Percentiles rank a stretch among this genome's conserved stretches.
Conservation (phyloP, 495 filamentous ascomycete genomes). For the Copromyces sp. region DNA sequence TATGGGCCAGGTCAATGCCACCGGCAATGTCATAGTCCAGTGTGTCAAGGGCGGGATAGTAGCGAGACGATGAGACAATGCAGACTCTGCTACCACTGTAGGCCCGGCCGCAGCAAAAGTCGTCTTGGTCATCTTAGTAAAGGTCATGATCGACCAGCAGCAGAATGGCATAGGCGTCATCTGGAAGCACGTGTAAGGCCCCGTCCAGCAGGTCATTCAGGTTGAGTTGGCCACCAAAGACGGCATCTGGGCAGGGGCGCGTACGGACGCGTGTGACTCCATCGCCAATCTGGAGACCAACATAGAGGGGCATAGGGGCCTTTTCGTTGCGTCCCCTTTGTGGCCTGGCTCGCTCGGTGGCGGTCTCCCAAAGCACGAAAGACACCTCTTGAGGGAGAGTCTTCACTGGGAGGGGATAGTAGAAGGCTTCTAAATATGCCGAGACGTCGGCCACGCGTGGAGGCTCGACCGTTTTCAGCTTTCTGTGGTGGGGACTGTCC, state of each 20-base stretch:
- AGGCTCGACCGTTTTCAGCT: neutral
- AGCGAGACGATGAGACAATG: conserved; percentile 50
- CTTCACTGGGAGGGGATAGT: conserved; percentile 47
- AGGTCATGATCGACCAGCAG: conserved; percentile 52
- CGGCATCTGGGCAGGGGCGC: conserved; percentile 37
- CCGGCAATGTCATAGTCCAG: conserved; percentile 8
- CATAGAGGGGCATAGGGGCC: conserved; percentile 9
- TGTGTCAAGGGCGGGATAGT: conserved; percentile 44
- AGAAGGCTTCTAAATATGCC: conserved; percentile 51
- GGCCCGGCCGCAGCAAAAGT: conserved; percentile 57
- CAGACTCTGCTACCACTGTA: conserved; percentile 53
- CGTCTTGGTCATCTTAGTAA: conserved; percentile 57
- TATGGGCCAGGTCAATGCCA: conserved; percentile 39
- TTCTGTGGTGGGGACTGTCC: conserved; percentile 21
- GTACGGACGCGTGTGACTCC: conserved; percentile 42
- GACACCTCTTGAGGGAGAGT: conserved; percentile 22
- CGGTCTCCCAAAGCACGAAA: conserved; percentile 38
- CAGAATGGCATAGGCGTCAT: conserved; percentile 50
- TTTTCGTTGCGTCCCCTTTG: conserved; percentile 6
- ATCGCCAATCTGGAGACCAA: conserved; percentile 33
- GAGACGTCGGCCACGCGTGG: conserved; percentile 29
- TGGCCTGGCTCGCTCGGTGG: neutral
- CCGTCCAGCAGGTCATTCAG: conserved; percentile 55
- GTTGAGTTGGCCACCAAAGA: conserved; percentile 46
- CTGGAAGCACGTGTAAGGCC: conserved; percentile 43